Evolutionary conservation across 1,139 yeast species (phyloP), one percentile per base, ranked within the genome.

Genomic region (Pichiaceae sp.): DNA sequence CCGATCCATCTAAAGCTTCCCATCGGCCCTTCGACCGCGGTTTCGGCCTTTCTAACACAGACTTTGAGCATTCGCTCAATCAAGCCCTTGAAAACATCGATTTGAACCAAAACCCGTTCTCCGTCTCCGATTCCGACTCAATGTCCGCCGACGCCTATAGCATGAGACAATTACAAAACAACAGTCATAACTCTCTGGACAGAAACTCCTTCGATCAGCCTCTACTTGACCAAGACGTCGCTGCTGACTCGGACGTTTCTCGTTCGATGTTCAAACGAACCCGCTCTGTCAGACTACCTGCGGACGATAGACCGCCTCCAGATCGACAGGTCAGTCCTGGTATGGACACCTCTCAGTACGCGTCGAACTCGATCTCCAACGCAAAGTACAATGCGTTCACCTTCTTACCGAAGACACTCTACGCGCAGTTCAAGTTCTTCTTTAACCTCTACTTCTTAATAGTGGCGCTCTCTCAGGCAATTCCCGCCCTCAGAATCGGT

Each of bases 391-490:
- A 86, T 51, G 86, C 93, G 3, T 59, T 86, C 31, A 78, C 96
- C 2, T 93, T 93, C 53, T 63, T 93, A 11, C 99, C 99, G 4
- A 68, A 86, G 31, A 78, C 91, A 38, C 68, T 93, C 31, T 93
- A 83, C 57, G 96, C 91, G 57, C 99, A 93, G 64, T 93, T 93
- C 75, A 87, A 87, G 62, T 91, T 91, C 59, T 93, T 93, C 60
- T 93, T 87, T 70, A 93, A 93, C 59, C 64, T 93, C 37, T 93
- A 93, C 60, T 93, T 93, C 55, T 63, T 93, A 38, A 56, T 93
- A 29, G 98, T 93, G 45, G 98, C 98, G 17, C 68, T 93, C 41
- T 87, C 97, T 2, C 98, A 93, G 60, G 79, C 82, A 3, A 70
- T 93, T n/a, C 96, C 97, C 1, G 86, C 79, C 12, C 68, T 93